Evolutionary conservation across 768 basidiomycete genomes (phyloP), one percentile per base, ranked within the genome.

Genomic region (Neoboletus magnificus): DNA sequence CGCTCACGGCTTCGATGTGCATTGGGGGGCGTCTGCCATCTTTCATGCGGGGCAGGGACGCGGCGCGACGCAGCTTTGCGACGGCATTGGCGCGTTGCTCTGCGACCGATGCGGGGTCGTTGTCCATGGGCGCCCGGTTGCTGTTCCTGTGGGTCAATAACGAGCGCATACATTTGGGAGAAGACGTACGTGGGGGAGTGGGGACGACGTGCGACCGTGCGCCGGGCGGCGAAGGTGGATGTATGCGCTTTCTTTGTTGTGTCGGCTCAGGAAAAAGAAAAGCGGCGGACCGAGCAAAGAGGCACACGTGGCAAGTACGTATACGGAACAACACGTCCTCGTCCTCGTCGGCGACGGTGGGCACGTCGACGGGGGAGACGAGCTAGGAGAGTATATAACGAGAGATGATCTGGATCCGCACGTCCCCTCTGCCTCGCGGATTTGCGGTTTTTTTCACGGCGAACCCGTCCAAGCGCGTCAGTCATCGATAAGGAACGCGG

Each of bases 21-120:
- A 91, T 91, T 46, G 87, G 90, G 1, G 92, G 93, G 41, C 93
- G 79, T 52, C 93, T 76, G 9, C 93, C 93, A 70, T 93, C 89
- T 70, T 93, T 93, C 86, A 91, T 91, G 58, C 93, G 81, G 36
- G 93, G 94, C 29, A 96, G 73, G 16, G 93, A 95, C 52, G 93
- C 91, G 41, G 94, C 93, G 63, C 94, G 85, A 74, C 89, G 93
- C 60, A 97, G 83, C 74, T 87, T 93, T 43, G 91, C 91, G 45
- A 96, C 87, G 12, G 93, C 90, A 52, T 84, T 82, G 67, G 91
- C 90, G 57, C 94, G 86, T 72, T 93, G 88, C 70, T 94, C 89
- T 27, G 82, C 82, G 73, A 80, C 76, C 12, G 76, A 73, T 43
- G 77, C 62, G 51, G 65, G 67, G 61, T 80, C 70, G 63, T 58